These are phyloP conservation scores for Saururus chinensis DNA, from an alignment of 164 flowering plant genomes.

Conservation along the genomic window DNA sequence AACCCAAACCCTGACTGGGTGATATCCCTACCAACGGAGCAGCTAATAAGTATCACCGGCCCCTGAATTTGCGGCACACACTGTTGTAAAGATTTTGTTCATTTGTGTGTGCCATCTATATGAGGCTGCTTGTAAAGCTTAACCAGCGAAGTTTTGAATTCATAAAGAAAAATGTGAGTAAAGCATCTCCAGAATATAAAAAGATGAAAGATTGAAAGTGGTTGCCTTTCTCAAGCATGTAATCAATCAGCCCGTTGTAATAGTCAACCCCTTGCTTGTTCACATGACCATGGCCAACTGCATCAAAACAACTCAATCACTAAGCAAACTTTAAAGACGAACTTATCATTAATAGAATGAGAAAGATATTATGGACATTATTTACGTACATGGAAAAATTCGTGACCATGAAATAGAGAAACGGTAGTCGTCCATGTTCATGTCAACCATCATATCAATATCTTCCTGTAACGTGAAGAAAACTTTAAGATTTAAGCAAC, in stretches of 20 bases:
- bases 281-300: slow-evolving; percentile 25
- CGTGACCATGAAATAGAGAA: slow-evolving; percentile 45
- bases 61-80: no score
- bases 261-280: slow-evolving; percentile 33
- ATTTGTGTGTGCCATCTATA: no score
- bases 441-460: slow-evolving; percentile 19
- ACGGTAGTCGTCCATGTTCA: slow-evolving; percentile 31
- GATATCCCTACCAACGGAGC: no score
- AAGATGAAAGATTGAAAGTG: background rate
- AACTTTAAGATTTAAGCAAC: no score
- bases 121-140: no score
- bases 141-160: no score
- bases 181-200: no score
- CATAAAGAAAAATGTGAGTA: no score
- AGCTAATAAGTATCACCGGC: no score
- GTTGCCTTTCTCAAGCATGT: slow-evolving; percentile 17
- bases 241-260: slow-evolving; percentile 23
- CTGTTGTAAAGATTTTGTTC: no score
- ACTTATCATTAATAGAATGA: background rate
- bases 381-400: slow-evolving; percentile 25
- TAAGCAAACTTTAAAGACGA: no score
- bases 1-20: no score
- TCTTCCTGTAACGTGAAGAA: slow-evolving; percentile 19
- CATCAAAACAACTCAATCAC: background rate
- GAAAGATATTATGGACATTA: background rate